Base-by-base conservation (phyloP, 768 basidiomycete species). In the Pseudohyphozyma bogoriensis region DNA sequence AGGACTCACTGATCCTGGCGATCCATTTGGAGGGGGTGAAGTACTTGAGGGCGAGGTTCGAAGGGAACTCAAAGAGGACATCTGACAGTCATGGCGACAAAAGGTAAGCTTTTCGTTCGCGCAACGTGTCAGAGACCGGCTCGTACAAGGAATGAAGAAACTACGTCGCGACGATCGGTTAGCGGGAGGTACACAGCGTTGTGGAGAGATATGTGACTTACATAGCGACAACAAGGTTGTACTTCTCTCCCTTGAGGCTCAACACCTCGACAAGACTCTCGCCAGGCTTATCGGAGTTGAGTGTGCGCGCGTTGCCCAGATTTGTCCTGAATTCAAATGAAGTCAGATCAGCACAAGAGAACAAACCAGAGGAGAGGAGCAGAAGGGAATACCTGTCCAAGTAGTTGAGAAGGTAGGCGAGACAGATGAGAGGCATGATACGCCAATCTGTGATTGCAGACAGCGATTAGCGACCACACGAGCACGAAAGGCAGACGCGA, bases 41-140 rank as follows among this genome's bases (percentile, higher is more conserved):
- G 55, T 44, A 44, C 44, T 64, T 64, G 55, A 64, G 58, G 12
- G 58, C 58, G 2, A 59, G 4, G 46, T 63, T 58, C 10, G 51
- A 42, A 4, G 62, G 54, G 35, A 59, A 56, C 42, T 56, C 55
- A 36, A 64, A 31, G 9, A 56, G 22, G 8, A 58, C 44, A 26
- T 46, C 15, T 36, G 32, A 3, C 16, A 45, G 36, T 9, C n/a
- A n/a, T 18, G 26, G 12, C 18, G n/a, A 3, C 13, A 11, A 6
- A n/a, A 33, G 6, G 32, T 28, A 33, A 35, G 28, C 45, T 2
- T 32, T 20, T 35, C 31, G 29, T 13, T 24, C 22, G 12, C n/a
- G n/a, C n/a, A n/a, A 20, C 13, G 12, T 40, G 12, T 20, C 2
- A 6, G 18, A 13, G 26, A n/a, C 22, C 3, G 51, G 2, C 33